Conservation (phyloP, 371 early-diverging fungal genomes). For the Mortierella sp. region DNA sequence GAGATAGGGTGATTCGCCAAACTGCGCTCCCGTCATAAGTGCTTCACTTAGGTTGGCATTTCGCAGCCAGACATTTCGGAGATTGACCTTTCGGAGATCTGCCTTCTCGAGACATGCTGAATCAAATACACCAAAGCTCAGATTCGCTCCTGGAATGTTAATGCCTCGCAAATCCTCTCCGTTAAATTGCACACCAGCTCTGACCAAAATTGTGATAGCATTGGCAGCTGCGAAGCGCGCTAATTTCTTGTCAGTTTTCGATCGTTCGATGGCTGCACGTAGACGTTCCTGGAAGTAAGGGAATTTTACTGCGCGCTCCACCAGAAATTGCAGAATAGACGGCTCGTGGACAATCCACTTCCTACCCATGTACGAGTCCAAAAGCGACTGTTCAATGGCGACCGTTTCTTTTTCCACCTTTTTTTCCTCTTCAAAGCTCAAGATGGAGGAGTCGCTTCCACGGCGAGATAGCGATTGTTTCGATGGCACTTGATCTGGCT, state of each 20-base stretch:
- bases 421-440: background rate
- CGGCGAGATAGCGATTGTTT: background rate
- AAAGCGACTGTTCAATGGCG: background rate
- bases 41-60: constrained; percentile 11
- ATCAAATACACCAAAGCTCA: constrained; percentile 15
- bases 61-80: constrained; percentile 13
- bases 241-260: constrained; percentile 1
- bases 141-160: constrained; percentile 9
- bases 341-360: constrained; percentile 9
- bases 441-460: too few relatives aligned
- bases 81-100: constrained; percentile 11
- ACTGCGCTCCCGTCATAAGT: constrained; percentile 5
- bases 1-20: constrained; percentile 13
- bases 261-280: constrained; percentile 4
- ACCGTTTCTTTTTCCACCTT: background rate
- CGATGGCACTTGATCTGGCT: background rate
- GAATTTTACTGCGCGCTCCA: constrained; percentile 7
- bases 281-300: background rate
- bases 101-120: constrained; percentile 6
- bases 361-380: constrained; percentile 5
- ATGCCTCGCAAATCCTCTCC: constrained; percentile 12
- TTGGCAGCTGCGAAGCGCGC: constrained; percentile 10
- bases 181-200: constrained; percentile 13
- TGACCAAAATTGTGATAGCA: constrained; percentile 20
- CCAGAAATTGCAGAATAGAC: constrained; percentile 15